phyloP scores from a whole-genome alignment of 768 basidiomycete species.

The Lactarius indigo region DNA sequence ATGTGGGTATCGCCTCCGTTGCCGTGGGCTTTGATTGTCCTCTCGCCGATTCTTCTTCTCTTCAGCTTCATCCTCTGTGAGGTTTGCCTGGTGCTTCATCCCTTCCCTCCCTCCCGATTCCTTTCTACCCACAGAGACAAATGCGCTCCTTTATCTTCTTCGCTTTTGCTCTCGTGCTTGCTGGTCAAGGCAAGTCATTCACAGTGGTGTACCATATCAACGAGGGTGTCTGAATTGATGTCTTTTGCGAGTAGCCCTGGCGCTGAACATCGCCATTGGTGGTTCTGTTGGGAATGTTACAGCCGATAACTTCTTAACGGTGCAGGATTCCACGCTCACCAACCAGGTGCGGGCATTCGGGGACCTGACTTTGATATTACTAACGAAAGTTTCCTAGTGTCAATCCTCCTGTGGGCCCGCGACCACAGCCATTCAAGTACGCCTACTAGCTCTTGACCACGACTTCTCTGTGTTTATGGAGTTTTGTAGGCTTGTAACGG shows the following conservation, averaged over 20 bases:
- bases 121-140: constrained; percentile 4
- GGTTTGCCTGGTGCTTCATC: constrained; percentile 25
- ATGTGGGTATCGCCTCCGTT: background rate
- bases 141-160: constrained; percentile 32
- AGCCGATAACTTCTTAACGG: constrained; percentile 44
- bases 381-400: constrained; percentile 35
- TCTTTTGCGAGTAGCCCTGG: constrained; percentile 34
- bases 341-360: constrained; percentile 29
- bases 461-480: background rate
- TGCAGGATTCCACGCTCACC: constrained; percentile 34
- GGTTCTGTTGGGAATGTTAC: constrained; percentile 36
- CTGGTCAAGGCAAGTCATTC: constrained; percentile 51
- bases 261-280: constrained; percentile 49
- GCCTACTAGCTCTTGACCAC: constrained; percentile 2
- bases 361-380: background rate
- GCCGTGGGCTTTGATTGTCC: background rate
- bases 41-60: background rate
- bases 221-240: background rate
- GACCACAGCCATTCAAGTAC: constrained; percentile 29
- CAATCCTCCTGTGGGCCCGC: constrained; percentile 30
- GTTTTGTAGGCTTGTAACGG: constrained; percentile 40
- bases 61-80: constrained; percentile 20
- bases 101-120: background rate
- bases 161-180: constrained; percentile 43
- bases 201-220: background rate